Evolutionary conservation across 371 early-diverging fungal species (phyloP), one percentile per base, ranked within the genome.

Genomic region (Capillidium heterosporum): DNA sequence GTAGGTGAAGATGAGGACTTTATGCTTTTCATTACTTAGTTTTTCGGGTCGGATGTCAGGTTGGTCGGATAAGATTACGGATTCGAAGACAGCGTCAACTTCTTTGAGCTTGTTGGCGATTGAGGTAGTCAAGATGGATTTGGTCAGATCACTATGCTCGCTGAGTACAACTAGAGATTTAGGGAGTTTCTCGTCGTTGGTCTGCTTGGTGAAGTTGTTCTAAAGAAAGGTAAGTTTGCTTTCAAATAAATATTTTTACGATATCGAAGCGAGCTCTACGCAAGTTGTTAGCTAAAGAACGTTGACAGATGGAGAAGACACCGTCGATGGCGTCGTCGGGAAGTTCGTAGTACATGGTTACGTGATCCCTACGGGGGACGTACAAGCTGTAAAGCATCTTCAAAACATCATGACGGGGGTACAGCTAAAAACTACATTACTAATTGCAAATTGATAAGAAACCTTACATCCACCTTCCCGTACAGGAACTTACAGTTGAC

Each of bases 371-470:
- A 8, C 19, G 26, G 19, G 50, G 59, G 10, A 4, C 3, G 31
- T 51, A 51, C 4, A 58, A 28, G 17, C 24, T 24, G n/a, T 48
- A 43, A 5, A 49, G 15, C 44, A 58, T 43, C 26, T 39, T 48
- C 7, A 58, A 23, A 1, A 51, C n/a, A 32, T 58, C 59, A 21
- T 58, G 59, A 8, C 59, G 32, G n/a, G 59, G 59, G 26, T 44
- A 41, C 10, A 58, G 23, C 52, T 58, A 32, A 26, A 39, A 26
- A 39, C n/a, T 19, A 44, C 5, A 19, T 35, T 31, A 31, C 7
- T n/a, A 53, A 53, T 27, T 13, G 4, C 19, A 17, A n/a, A 19
- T 7, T 19, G 19, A 26, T 21, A 24, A 53, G 19, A 44, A 44
- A 53, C 17, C 8, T 32, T 57, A 57, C 57, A 15, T 57, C 23